Evolutionary conservation across 768 basidiomycete genomes (phyloP), one percentile per base, ranked within the genome.

Genomic region (Rhodotorula diobovata): DNA sequence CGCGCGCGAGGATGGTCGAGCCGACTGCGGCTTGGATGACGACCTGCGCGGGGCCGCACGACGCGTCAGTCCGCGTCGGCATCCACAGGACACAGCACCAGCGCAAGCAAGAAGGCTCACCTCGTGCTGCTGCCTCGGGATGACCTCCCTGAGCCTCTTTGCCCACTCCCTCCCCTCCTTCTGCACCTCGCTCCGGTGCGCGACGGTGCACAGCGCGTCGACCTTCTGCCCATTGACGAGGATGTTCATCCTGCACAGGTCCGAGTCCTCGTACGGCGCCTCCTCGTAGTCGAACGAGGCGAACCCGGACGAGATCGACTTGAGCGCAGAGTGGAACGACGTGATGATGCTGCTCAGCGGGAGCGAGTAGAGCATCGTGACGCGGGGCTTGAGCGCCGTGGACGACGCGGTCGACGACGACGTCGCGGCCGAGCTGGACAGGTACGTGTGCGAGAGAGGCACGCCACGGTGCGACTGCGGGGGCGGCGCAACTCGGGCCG

Each of bases 251-350:
- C 95, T 70, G 37, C 63, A 67, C 23, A 78, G 74, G 48, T 78
- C 76, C 32, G 64, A 67, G 51, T 64, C 35, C 55, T 75, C 74
- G 80, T 97, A 98, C 2, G 92, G 94, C 11, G 88, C 91, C 79
- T 94, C 90, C 80, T 98, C 94, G 77, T 99, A 99, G 90, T 93
- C 92, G 79, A 94, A 94, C 78, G 90, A 91, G 28, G 91, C 91
- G 79, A 90, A 93, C 16, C 91, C 93, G 20, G 89, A 93, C 78
- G 90, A 91, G 63, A 92, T 86, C 77, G 91, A 89, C 81, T 99
- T 99, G 65, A 99, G 85, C 78, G 90, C 87, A 79, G 94, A 90
- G 79, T 96, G 98, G 80, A 99, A 98, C 80, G 93, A 87, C 4
- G 90, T 91, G 6, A 98, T 92, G 66, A 98, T 90, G 80, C 95